phyloP scores from a whole-genome alignment of 768 basidiomycete genomes.

The Suillus americanus region DNA sequence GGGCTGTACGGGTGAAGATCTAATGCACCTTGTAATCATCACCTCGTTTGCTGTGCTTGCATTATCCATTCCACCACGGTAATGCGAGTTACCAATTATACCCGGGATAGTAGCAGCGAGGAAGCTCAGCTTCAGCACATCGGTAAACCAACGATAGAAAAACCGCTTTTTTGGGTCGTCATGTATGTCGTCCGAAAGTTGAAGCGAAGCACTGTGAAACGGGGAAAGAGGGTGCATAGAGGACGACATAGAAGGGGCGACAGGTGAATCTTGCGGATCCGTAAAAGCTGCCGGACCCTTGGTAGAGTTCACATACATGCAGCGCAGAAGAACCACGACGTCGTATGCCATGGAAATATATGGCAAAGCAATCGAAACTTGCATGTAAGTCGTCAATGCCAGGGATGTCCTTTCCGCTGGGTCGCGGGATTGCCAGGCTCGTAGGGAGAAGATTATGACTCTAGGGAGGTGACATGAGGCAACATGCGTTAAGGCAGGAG shows the following conservation, averaged over 20 bases:
- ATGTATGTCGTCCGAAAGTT: conserved; percentile 11
- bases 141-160: conserved; percentile 30
- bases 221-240: conserved; percentile 14
- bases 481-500: neutral
- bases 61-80: conserved; percentile 17
- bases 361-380: conserved; percentile 19
- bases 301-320: conserved; percentile 40
- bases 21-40: conserved; percentile 21
- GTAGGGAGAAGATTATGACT: conserved; percentile 19
- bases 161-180: conserved; percentile 32
- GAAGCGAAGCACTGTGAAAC: conserved; percentile 7
- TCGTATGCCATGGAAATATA: conserved; percentile 36
- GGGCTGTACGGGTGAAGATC: conserved; percentile 6
- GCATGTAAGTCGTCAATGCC: conserved; percentile 18
- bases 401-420: conserved; percentile 12
- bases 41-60: conserved; percentile 19
- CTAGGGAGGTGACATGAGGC: conserved; percentile 9
- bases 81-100: conserved; percentile 27
- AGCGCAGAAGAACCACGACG: conserved; percentile 36
- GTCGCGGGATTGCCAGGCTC: conserved; percentile 20
- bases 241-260: conserved; percentile 18
- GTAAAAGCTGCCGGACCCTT: conserved; percentile 26
- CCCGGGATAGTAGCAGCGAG: conserved; percentile 32
- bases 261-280: conserved; percentile 21
- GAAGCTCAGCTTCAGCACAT: conserved; percentile 26